A percentile compares a stretch with the other conserved stretches of the same genome.
Conservation (phyloP, 495 filamentous ascomycete species). For the Neurospora cerealis region DNA sequence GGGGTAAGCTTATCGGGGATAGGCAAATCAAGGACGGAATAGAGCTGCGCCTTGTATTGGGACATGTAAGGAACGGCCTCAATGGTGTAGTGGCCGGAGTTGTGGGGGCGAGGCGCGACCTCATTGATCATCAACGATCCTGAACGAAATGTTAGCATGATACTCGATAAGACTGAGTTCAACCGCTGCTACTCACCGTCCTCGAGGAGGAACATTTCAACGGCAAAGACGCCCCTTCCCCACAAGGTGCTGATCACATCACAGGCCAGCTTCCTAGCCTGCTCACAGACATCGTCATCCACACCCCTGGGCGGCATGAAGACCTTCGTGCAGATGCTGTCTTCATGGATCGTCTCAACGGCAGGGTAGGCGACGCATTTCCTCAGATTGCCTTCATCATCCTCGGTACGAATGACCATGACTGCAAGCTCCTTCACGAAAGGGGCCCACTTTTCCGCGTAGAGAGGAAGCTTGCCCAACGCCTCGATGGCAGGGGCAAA, state of each 20-base stretch:
- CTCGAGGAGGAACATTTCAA: conserved; percentile 90
- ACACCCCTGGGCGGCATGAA: conserved; percentile 75
- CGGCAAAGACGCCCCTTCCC: conserved; percentile 89
- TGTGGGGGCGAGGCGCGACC: conserved; percentile 91
- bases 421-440: conserved; percentile 85
- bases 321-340: conserved; percentile 90
- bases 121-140: conserved; percentile 72
- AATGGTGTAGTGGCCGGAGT: conserved; percentile 95
- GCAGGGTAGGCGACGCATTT: conserved; percentile 67
- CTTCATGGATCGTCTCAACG: conserved; percentile 90
- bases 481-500: conserved; percentile 57
- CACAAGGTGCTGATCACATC: conserved; percentile 69
- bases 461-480: conserved; percentile 62
- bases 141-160: conserved; percentile 11
- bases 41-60: conserved; percentile 85
- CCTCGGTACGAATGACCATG: conserved; percentile 87
- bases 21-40: conserved; percentile 72
- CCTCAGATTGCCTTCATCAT: conserved; percentile 43
- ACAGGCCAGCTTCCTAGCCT: conserved; percentile 68
- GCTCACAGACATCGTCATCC: conserved; percentile 44
- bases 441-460: conserved; percentile 84
- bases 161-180: not conserved
- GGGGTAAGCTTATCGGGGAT: conserved; percentile 53
- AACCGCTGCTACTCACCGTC: conserved; percentile 42
- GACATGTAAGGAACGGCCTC: conserved; percentile 78